A percentile compares a stretch with the other conserved stretches of the same genome.
phyloP scores from a whole-genome alignment of 2,329 filamentous ascomycete genomes.

The Curvularia lunata region DNA sequence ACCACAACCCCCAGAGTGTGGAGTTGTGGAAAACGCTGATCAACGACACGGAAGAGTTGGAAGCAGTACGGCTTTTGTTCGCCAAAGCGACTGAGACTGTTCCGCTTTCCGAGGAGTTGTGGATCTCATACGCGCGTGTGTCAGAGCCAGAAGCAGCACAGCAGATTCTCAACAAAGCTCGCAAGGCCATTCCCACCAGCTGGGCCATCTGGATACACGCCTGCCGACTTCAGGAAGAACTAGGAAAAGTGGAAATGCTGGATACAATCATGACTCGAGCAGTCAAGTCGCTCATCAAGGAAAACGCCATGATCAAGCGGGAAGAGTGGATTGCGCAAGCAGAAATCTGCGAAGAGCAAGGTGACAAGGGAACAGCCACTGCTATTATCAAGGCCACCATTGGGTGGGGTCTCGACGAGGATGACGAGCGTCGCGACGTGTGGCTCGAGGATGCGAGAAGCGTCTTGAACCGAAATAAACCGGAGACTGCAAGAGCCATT shows the following conservation, averaged over 20 bases:
- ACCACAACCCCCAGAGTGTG: conserved; percentile 92
- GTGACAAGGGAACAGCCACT: conserved; percentile 82
- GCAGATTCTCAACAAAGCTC: conserved; percentile 91
- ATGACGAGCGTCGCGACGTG: conserved; percentile 93
- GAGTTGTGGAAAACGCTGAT: conserved; percentile 98
- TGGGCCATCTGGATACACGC: conserved; percentile 98
- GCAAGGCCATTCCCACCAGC: conserved; percentile 90
- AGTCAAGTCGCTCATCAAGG: conserved; percentile 83
- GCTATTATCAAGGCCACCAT: conserved; percentile 92
- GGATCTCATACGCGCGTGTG: conserved; percentile 89
- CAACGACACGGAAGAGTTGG: conserved; percentile 88
- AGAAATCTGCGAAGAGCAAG: conserved; percentile 92
- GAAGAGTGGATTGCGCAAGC: conserved; percentile 97
- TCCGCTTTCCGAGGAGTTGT: conserved; percentile 89
- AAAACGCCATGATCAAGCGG: conserved; percentile 94
- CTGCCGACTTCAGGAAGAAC: conserved; percentile 85
- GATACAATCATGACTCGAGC: conserved; percentile 91
- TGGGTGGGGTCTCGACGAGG: conserved; percentile 91
- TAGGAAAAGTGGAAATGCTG: conserved; percentile 78
- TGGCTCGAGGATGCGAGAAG: conserved; percentile 93
- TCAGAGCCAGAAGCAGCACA: conserved; percentile 92
- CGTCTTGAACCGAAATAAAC: conserved; percentile 80
- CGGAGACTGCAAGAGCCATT: conserved; percentile 90
- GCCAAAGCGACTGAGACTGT: conserved; percentile 97
- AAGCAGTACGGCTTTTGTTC: conserved; percentile 84